Base-by-base conservation (phyloP, 2,329 filamentous ascomycete species). In the Paraconiothyrium sp. region DNA sequence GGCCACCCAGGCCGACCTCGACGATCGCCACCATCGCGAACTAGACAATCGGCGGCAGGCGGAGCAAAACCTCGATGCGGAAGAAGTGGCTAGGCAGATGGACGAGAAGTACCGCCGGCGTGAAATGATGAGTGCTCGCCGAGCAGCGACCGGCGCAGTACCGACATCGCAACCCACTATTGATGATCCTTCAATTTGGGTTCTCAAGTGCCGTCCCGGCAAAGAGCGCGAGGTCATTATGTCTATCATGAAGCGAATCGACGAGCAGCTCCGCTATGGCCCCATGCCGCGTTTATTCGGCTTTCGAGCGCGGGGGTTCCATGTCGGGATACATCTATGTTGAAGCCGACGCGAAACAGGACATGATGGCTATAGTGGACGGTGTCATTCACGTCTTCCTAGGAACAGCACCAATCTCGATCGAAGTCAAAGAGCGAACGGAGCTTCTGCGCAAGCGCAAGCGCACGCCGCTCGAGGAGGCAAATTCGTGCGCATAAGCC, bases 301-400 rank as follows among this genome's bases (percentile, higher is more conserved):
- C 92, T 1, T 98, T 99, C 73, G 94, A 98, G 80, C 90, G 95
- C 64, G 93, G 92, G 14, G 86, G 90, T 43, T 88, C 91, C 50
- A 97, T 98, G 92, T 91, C 92, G 76, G 95, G 95, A 32, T 96
- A 94, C 77, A 89, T 99, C 76, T 99, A 99, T 77, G 90, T 98
- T 41, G 95, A 99, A 80, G 94, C 95, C 13, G 88, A 91, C 69
- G 88, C 92, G 64, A 91, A 95, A 76, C 92, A 92, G 49, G 93
- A 97, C 79, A 92, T 98, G 67, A 83, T 94, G 72, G 85, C 89
- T 56, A 92, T 93, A 8, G 84, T 97, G 46, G 92, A 97, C 64
- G 92, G 90, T 46, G 88, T 99, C 73, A 87, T 92, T 63, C 93
- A 97, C 74, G 91, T 97, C 41, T 99, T 97, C 77, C 92, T 94